Percentiles rank a stretch among this genome's conserved stretches.
Conservation (phyloP, 116 monocot species). For the Iris pallida region DNA sequence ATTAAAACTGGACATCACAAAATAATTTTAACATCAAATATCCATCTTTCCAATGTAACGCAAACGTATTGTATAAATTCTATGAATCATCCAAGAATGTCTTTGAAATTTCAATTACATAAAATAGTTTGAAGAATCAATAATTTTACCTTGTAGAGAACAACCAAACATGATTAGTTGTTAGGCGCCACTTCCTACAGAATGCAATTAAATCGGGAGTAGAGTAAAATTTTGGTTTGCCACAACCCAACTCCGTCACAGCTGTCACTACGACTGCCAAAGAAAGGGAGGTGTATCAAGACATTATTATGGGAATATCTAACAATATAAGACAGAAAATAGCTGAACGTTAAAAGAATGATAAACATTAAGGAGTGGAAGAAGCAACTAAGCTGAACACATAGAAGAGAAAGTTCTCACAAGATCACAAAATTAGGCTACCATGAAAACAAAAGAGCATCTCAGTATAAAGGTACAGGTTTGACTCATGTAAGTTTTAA, state of each 20-base stretch:
- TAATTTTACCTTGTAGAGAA: conserved; percentile 79
- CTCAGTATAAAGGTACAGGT: no score
- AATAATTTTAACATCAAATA: not conserved
- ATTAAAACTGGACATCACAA: not conserved
- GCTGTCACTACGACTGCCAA: conserved; percentile 92
- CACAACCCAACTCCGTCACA: conserved; percentile 85
- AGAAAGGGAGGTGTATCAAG: not conserved
- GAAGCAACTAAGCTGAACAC: no score
- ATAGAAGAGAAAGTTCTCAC: no score
- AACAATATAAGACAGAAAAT: conserved; percentile 1
- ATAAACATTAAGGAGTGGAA: not conserved
- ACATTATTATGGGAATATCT: not conserved
- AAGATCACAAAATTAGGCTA: no score
- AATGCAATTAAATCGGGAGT: conserved; percentile 90
- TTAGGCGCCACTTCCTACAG: conserved; percentile 97
- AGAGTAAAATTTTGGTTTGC: conserved; percentile 97
- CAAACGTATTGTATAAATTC: not conserved
- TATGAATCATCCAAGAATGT: not conserved
- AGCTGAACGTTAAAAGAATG: not conserved
- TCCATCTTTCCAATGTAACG: not conserved
- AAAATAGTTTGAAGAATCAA: not conserved
- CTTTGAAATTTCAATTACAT: not conserved
- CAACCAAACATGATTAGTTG: conserved; percentile 98
- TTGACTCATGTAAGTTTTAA: no score
- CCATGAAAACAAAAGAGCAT: no score